Conservation (phyloP, 148 eudicot species). For the Cornus kousa region DNA sequence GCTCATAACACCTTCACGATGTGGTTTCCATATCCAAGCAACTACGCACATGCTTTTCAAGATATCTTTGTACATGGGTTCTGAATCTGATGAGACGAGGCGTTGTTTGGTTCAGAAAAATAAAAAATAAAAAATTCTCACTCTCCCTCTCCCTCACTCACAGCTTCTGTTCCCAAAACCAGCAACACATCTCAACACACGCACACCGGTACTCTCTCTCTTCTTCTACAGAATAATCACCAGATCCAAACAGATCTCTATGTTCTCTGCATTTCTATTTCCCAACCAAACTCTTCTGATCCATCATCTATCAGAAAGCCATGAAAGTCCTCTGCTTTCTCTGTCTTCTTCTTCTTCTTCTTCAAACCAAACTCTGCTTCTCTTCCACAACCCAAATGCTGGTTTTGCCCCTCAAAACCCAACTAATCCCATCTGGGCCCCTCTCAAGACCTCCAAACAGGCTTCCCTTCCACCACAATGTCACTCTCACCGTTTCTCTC, state of each 20-base stretch:
- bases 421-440: slow-evolving; percentile 20
- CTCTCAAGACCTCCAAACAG: slow-evolving; percentile 26
- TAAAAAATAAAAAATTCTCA: too few relatives aligned
- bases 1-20: not conserved
- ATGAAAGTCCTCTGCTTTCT: slow-evolving; percentile 1
- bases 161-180: not conserved
- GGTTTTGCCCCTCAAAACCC: slow-evolving; percentile 33
- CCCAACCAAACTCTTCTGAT: not conserved
- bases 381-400: slow-evolving; percentile 16
- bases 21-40: too few relatives aligned
- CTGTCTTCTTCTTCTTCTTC: slow-evolving; percentile 13
- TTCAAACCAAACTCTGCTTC: not conserved
- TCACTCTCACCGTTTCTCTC: slow-evolving; percentile 42
- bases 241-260: not conserved
- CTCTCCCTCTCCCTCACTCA: not conserved
- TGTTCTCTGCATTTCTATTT: not conserved
- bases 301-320: not conserved
- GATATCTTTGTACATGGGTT: not conserved
- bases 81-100: not conserved
- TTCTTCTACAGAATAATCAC: not conserved
- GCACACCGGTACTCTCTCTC: not conserved
- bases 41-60: not conserved
- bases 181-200: not conserved
- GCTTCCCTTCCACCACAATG: slow-evolving; percentile 44
- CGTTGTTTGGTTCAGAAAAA: not conserved